Conservation (phyloP, 2,329 filamentous ascomycete genomes). For the Fusarium equiseti region DNA sequence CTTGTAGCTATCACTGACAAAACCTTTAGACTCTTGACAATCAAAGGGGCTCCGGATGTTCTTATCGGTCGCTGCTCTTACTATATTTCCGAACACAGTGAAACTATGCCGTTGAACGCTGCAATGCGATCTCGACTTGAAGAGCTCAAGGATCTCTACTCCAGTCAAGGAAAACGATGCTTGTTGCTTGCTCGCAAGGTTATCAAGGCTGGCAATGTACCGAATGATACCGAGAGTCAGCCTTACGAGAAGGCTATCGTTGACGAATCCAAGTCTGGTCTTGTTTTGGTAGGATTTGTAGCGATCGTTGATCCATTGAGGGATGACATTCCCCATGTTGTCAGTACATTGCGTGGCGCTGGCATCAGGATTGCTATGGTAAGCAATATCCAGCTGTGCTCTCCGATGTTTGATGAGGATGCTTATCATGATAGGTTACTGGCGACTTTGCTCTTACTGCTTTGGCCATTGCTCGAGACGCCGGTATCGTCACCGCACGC, state of each 20-base stretch:
- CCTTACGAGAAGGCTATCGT: constrained; percentile 68
- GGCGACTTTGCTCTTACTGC: constrained; percentile 83
- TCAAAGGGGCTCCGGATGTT: constrained; percentile 84
- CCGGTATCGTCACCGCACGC: constrained; percentile 74
- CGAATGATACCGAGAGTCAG: constrained; percentile 64
- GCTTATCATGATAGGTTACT: constrained; percentile 64
- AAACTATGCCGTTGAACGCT: neutral
- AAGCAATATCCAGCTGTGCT: constrained; percentile 2
- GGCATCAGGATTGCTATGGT: constrained; percentile 85
- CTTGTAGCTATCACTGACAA: neutral
- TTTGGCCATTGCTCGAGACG: constrained; percentile 77
- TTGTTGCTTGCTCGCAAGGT: constrained; percentile 6
- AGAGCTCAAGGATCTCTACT: constrained; percentile 3
- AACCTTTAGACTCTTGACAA: constrained; percentile 68
- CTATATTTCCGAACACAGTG: constrained; percentile 9
- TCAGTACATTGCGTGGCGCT: constrained; percentile 74
- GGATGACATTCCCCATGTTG: constrained; percentile 75
- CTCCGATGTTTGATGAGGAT: neutral
- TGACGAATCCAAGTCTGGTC: constrained; percentile 50
- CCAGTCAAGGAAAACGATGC: constrained; percentile 17
- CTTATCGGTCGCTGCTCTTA: constrained; percentile 64
- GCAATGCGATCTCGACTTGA: neutral
- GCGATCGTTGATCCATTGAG: constrained; percentile 84
- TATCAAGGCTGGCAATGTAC: fast-evolving
- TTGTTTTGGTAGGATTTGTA: constrained; percentile 79